A percentile compares a stretch with the other conserved stretches of the same genome.
Evolutionary conservation across 208 protist species (phyloP).

Genomic region (Kentomonas sorsogonicus): DNA sequence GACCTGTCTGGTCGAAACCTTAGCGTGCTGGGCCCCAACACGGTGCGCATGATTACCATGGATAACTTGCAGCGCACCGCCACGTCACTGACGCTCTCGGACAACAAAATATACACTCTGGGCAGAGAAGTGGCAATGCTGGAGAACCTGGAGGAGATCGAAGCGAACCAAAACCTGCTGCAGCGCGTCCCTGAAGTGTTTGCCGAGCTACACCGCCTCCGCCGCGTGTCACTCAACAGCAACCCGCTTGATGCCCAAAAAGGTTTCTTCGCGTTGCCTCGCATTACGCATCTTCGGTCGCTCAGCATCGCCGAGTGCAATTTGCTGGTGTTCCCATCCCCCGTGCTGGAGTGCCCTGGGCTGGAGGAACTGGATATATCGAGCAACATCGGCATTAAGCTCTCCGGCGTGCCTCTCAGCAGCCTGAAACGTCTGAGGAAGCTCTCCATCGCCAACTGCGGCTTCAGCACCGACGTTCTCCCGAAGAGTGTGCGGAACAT

Average conservation of each 20-base stretch:
- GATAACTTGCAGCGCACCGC: conserved; percentile 65
- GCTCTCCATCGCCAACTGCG: conserved; percentile 64
- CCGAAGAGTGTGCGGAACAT: conserved; percentile 49
- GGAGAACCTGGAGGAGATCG: conserved; percentile 62
- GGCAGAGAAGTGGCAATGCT: conserved; percentile 72
- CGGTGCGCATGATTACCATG: conserved; percentile 60
- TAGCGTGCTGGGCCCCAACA: conserved; percentile 42
- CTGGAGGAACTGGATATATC: conserved; percentile 74
- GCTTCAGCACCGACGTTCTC: conserved; percentile 43
- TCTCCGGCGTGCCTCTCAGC: conserved; percentile 38
- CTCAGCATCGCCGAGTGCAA: conserved; percentile 53
- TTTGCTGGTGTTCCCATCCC: conserved; percentile 36
- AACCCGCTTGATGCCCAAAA: conserved; percentile 51
- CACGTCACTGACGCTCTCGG: conserved; percentile 58
- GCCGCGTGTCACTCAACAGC: conserved; percentile 52
- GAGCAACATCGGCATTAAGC: conserved; percentile 53
- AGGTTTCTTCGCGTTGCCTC: conserved; percentile 48
- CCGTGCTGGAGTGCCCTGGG: conserved; percentile 35
- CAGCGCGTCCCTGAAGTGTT: conserved; percentile 64
- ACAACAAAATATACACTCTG: conserved; percentile 76
- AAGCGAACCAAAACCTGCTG: conserved; percentile 73
- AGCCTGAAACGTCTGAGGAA: conserved; percentile 31
- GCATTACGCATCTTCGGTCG: conserved; percentile 36
- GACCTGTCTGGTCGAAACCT: conserved; percentile 68
- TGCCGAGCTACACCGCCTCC: conserved; percentile 38